phyloP scores from a whole-genome alignment of 495 filamentous ascomycete genomes.

The Penicillium antarcticum region DNA sequence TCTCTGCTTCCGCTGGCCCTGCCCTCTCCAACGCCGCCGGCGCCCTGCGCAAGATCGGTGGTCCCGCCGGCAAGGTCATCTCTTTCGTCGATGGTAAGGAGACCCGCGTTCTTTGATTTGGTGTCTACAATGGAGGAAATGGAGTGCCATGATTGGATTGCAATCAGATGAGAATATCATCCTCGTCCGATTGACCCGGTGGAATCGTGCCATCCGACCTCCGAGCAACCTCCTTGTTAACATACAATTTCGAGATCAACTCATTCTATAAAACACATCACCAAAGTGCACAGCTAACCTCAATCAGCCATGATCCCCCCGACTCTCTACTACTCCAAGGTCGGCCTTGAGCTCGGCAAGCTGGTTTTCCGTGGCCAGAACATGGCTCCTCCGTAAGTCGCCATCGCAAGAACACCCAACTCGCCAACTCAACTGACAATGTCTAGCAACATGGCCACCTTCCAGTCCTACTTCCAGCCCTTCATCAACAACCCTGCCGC shows the following conservation, averaged over 20 bases:
- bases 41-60: slow-evolving; percentile 74
- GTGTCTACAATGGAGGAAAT: not conserved
- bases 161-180: not conserved
- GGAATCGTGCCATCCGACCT: not conserved
- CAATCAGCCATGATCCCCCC: slow-evolving; percentile 78
- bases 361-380: slow-evolving; percentile 83
- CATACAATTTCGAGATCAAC: not conserved
- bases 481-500: slow-evolving; percentile 65
- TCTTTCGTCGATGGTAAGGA: slow-evolving; percentile 80
- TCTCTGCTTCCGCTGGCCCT: slow-evolving; percentile 74
- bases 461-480: slow-evolving; percentile 84
- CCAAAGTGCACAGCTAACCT: slow-evolving; percentile 25
- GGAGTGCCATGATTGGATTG: slow-evolving; percentile 1
- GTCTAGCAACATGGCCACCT: slow-evolving; percentile 66
- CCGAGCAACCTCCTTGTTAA: slow-evolving; percentile 19
- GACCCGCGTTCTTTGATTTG: not conserved
- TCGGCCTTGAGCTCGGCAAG: slow-evolving; percentile 81
- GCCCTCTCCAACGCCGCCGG: slow-evolving; percentile 67
- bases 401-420: not conserved
- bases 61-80: slow-evolving; percentile 77
- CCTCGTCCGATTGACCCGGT: slow-evolving; percentile 9
- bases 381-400: slow-evolving; percentile 90
- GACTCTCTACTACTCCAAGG: slow-evolving; percentile 84
- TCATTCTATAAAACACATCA: not conserved
- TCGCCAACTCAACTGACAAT: slow-evolving; percentile 11